Evolutionary conservation across 257 asterid species (phyloP), one percentile per base, ranked within the genome.

Genomic region (Solanum pinnatisectum): DNA sequence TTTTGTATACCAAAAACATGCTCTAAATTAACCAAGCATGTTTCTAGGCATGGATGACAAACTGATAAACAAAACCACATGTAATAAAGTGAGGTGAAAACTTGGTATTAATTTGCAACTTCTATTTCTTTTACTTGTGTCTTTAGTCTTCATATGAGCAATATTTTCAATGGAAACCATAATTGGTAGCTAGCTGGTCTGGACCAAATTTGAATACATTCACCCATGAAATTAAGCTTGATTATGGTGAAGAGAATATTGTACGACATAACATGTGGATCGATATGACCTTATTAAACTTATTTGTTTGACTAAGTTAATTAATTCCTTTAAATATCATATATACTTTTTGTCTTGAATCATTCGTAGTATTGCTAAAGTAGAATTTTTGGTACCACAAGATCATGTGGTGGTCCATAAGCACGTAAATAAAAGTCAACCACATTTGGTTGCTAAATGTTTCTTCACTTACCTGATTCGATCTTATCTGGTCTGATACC

Each of bases 191-290:
- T 68, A 68, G 20, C 37, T 68, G 36, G 35, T 33, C 42, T 33
- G 23, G 42, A 32, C 44, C 44, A 71, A 32, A 71, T 71, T 71
- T 33, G 79, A 68, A 30, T 68, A 68, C 8, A 68, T 68, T 18
- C 36, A 27, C 74, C 32, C 20, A 67, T 27, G 35, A 67, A 27
- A 68, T 27, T 27, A 68, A 37, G 56, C 73, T 90, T 89, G 94
- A 90, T 90, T 90, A 92, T 52, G 27, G 86, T 35, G 12, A 25
- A 36, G 84, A 84, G 42, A 71, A 33, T 27, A 56, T 18, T 6
- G 65, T 33, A 16, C 40, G 14, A 33, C 11, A 33, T 35, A 33
- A 60, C 92, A 89, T 92, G 89, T 87, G 90, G 74, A 68, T 68
- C 20, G 82, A 20, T 46, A 59, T 84, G 44, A 79, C 90, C 91